These are phyloP conservation scores for Intubia oerlemansii DNA, from an alignment of 2,329 filamentous ascomycete genomes.

Conservation along the genomic window DNA sequence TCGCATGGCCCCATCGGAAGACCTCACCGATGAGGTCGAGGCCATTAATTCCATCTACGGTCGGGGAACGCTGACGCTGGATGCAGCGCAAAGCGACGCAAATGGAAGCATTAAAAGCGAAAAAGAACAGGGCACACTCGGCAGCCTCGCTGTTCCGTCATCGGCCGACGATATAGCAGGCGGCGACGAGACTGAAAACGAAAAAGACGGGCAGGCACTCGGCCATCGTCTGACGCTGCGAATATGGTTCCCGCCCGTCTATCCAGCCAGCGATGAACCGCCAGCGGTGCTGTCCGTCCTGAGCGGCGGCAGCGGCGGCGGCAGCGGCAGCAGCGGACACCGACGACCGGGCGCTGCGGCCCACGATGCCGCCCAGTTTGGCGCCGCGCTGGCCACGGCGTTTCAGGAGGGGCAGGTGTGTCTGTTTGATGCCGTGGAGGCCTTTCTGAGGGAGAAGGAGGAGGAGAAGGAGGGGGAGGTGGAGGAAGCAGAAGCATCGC, in stretches of 20 bases:
- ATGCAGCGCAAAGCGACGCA: conserved; percentile 13
- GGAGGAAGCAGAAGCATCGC: conserved; percentile 3
- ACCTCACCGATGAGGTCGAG: conserved; percentile 52
- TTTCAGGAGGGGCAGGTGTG: conserved; percentile 62
- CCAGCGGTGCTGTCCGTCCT: conserved; percentile 61
- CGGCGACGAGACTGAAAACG: conserved; percentile 11
- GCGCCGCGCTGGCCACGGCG: conserved; percentile 41
- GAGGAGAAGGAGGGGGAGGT: conserved; percentile 7
- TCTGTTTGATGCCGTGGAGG: conserved; percentile 78
- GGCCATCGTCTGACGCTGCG: conserved; percentile 29
- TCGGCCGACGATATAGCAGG: conserved; percentile 15
- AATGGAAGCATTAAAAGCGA: too few species aligned
- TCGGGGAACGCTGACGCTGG: conserved; percentile 31
- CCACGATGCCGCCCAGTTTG: conserved; percentile 46
- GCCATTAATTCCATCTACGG: conserved; percentile 75
- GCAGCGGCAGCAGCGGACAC: conserved; percentile 10
- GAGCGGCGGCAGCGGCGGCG: conserved; percentile 46
- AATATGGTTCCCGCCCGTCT: conserved; percentile 48
- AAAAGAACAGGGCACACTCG: conserved; percentile 15
- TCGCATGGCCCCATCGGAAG: conserved; percentile 21
- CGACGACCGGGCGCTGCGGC: conserved; percentile 47
- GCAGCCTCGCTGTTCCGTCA: conserved; percentile 41
- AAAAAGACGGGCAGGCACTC: too few species aligned
- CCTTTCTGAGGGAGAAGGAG: conserved; percentile 22
- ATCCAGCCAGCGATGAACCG: conserved; percentile 41